A percentile compares a stretch with the other conserved stretches of the same genome.
These are phyloP conservation scores for Cordia subcordata DNA, from an alignment of 257 asterid genomes.

Conservation along the genomic window DNA sequence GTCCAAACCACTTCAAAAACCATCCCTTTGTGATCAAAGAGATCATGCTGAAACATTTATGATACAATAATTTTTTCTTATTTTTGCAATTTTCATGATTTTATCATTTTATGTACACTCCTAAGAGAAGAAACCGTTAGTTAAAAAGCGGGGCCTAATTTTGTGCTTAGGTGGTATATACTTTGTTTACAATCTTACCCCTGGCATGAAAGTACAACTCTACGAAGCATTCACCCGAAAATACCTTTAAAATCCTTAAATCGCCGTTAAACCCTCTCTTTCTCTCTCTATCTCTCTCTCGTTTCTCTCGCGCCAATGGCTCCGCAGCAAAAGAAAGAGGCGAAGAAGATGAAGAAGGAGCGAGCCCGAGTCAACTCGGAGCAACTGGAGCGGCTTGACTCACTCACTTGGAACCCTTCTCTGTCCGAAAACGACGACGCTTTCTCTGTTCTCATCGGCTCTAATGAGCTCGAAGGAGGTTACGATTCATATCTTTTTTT, in stretches of 20 bases:
- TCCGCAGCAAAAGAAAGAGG: conserved; percentile 38
- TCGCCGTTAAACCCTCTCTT: conserved; percentile 21
- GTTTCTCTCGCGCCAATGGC: conserved; percentile 28
- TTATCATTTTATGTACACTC: too few species aligned
- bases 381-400: conserved; percentile 45
- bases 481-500: background rate
- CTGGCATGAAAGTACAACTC: too few species aligned
- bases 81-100: too few species aligned
- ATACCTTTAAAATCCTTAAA: background rate
- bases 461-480: conserved; percentile 89
- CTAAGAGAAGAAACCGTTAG: too few species aligned
- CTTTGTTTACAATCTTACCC: too few species aligned
- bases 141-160: too few species aligned
- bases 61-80: too few species aligned
- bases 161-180: too few species aligned
- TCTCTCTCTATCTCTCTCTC: background rate
- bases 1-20: too few species aligned
- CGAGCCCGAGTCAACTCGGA: conserved; percentile 42
- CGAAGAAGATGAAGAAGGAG: conserved; percentile 35
- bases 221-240: background rate
- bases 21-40: too few species aligned
- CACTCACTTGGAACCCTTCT: conserved; percentile 69
- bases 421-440: conserved; percentile 43
- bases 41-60: too few species aligned
- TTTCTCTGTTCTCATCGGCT: conserved; percentile 54